Evolutionary conservation across 306 rosid species (phyloP).

Genomic region (Quercus wislizeni): DNA sequence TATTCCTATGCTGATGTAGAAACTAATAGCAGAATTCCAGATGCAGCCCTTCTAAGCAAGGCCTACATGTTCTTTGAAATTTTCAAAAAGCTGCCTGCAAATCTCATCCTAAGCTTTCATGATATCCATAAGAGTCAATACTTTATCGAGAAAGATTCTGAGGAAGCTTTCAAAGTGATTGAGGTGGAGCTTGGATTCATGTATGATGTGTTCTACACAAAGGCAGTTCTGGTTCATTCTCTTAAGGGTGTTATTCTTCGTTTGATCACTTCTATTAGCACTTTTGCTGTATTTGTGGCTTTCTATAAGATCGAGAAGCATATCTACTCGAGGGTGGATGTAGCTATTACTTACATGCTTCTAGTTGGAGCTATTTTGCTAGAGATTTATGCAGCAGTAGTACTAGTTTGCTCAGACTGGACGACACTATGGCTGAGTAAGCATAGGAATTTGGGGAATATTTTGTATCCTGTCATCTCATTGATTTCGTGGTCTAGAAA

Average conservation of each 20-base stretch:
- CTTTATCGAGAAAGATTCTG: no score
- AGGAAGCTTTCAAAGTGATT: constrained; percentile 21
- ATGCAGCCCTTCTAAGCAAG: not conserved
- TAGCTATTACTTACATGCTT: not conserved
- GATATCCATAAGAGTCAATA: not conserved
- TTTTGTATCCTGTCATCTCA: not conserved
- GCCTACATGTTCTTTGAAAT: constrained; percentile 2
- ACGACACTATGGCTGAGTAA: not conserved
- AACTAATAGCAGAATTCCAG: no score
- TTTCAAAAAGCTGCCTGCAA: constrained; percentile 16
- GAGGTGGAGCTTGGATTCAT: constrained; percentile 39
- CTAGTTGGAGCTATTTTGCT: constrained; percentile 24
- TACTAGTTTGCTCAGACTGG: constrained; percentile 25
- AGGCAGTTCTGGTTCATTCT: constrained; percentile 9
- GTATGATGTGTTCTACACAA: constrained; percentile 29
- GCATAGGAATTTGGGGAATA: not conserved
- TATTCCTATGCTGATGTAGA: no score
- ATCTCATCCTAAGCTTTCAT: constrained; percentile 16
- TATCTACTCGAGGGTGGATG: not conserved
- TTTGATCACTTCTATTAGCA: no score
- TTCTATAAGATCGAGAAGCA: not conserved
- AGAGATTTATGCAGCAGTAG: not conserved
- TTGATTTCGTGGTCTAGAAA: not conserved
- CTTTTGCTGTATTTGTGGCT: not conserved
- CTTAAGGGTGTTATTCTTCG: not conserved